Base-by-base conservation (phyloP, 495 filamentous ascomycete genomes). In the Neurospora cerealis region DNA sequence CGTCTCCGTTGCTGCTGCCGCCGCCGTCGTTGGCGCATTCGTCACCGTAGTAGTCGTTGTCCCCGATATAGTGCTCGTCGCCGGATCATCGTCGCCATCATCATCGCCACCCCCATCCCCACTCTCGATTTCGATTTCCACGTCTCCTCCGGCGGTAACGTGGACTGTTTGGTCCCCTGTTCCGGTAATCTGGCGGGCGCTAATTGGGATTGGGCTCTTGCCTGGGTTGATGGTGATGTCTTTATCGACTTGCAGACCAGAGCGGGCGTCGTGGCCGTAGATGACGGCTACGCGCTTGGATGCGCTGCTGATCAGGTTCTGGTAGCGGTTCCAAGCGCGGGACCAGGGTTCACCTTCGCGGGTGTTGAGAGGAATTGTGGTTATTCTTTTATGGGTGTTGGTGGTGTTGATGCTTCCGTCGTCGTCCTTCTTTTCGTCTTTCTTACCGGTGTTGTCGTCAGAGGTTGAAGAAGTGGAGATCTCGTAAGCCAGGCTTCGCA, bases 191-290 rank as follows among this genome's bases (percentile, higher is more conserved):
- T 34, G 54, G 28, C 54, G 54, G 28, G 24, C 28, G 54, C 28
- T 34, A 6, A 66, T 34, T 8, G 28, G 54, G 28, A 66, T 34
- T 4, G 54, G 54, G 54, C 54, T 66, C 28, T 66, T 66, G 28
- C 54, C 54, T 8, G 19, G 54, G 54, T 66, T 34, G 28, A 81
- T 77, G 69, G 73, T 71, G 7, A 79, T 74, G 28, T 73, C 28
- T 9, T 70, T 69, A 11, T 78, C 70, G 24, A 73, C 70, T 60
- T 91, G 89, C 21, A 97, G 86, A 0, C 92, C 93, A 1, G 83
- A 80, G 48, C 89, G 89, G 46, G 93, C 88, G 80, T 98, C 93
- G 79, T 99, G 96, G 4, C 95, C 96, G 79, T 97, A 99, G 69
- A 96, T 88, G 3, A 87, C 86, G 24, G 91, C 91, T 60, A 77